Evolutionary conservation across 73 alveolate species (phyloP).

Genomic region (Urostyla sp.): DNA sequence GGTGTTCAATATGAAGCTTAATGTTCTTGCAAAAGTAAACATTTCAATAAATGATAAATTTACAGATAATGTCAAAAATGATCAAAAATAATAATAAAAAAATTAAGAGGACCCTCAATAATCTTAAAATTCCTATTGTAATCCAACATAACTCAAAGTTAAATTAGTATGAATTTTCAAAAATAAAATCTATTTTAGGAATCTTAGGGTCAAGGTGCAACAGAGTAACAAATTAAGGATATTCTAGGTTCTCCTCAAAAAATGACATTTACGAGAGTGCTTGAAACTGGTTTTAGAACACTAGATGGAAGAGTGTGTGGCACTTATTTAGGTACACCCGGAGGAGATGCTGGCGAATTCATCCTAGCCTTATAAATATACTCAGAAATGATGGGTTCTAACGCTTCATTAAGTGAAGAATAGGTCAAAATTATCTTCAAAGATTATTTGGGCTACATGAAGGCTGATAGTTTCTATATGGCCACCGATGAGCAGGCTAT

Average conservation of each 20-base stretch:
- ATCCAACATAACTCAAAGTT: neutral
- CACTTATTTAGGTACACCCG: constrained; percentile 76
- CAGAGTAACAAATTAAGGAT: constrained; percentile 61
- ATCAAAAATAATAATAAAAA: neutral
- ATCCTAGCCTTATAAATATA: constrained; percentile 73
- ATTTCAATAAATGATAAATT: neutral
- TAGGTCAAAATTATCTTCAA: constrained; percentile 42
- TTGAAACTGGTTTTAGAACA: constrained; percentile 69
- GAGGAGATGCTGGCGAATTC: constrained; percentile 91
- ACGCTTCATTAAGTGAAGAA: constrained; percentile 28
- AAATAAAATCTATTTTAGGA: constrained; percentile 63
- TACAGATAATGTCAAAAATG: neutral
- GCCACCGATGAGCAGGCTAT: constrained; percentile 86
- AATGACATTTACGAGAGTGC: constrained; percentile 64
- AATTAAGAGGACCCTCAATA: neutral
- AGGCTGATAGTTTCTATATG: constrained; percentile 67
- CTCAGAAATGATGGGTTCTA: constrained; percentile 52
- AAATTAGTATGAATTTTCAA: constrained; percentile 3
- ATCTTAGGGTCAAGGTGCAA: constrained; percentile 74
- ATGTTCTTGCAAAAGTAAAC: constrained; percentile 5
- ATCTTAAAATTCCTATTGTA: neutral
- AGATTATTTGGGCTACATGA: constrained; percentile 58
- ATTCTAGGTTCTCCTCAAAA: constrained; percentile 59
- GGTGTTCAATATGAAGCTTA: constrained; percentile 21
- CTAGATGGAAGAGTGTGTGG: constrained; percentile 79